phyloP scores from a whole-genome alignment of 768 basidiomycete genomes.

The Boletus huronensis region DNA sequence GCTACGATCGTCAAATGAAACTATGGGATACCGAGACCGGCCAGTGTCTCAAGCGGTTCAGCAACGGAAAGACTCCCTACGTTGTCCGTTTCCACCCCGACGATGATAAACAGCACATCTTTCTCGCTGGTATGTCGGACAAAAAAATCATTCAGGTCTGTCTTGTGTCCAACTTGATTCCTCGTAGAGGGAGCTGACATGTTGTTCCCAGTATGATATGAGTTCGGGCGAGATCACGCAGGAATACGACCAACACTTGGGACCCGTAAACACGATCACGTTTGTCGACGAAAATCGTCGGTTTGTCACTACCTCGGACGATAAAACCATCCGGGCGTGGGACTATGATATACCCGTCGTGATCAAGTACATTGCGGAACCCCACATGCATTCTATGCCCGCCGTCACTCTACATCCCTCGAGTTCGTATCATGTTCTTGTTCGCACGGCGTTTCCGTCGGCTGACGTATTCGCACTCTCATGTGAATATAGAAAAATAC shows the following conservation, averaged over 20 bases:
- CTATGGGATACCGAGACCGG: constrained; percentile 99
- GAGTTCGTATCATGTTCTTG: constrained; percentile 52
- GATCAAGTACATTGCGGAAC: constrained; percentile 99
- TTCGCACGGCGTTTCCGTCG: neutral
- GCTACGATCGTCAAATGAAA: constrained; percentile 97
- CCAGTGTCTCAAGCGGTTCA: constrained; percentile 94
- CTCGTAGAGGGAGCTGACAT: neutral
- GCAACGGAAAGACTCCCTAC: constrained; percentile 97
- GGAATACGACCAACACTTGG: constrained; percentile 98
- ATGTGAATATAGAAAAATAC: constrained; percentile 68
- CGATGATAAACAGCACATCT: constrained; percentile 91
- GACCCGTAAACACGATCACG: constrained; percentile 97
- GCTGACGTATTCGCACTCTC: constrained; percentile 16
- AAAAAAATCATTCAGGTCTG: constrained; percentile 97
- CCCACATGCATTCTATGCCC: constrained; percentile 99
- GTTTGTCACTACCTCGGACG: constrained; percentile 97
- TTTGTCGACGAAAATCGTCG: constrained; percentile 98
- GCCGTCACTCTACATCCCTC: constrained; percentile 94
- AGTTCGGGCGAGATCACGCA: constrained; percentile 93
- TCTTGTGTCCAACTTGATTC: neutral
- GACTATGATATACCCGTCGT: constrained; percentile 99
- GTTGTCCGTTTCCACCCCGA: constrained; percentile 96
- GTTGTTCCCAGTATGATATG: constrained; percentile 76
- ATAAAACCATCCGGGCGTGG: constrained; percentile 99
- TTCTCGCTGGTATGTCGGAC: constrained; percentile 97